Conservation (phyloP, 2,329 filamentous ascomycete species). For the Penicillium vulpinum region DNA sequence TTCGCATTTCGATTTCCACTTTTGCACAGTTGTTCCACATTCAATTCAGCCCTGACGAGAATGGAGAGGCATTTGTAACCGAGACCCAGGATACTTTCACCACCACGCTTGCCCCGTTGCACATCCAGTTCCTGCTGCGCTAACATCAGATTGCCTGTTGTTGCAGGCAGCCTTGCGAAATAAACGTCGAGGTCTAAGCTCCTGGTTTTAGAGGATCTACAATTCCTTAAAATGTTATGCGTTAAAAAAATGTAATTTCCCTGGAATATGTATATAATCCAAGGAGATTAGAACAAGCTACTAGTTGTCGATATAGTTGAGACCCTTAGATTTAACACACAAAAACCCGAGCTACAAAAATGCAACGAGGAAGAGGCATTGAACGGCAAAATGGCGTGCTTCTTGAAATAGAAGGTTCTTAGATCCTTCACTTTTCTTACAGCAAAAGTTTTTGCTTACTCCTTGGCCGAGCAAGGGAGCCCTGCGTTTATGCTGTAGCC, state of each 20-base stretch:
- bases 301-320: too few relatives aligned
- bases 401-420: not conserved
- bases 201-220: too few relatives aligned
- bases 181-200: too few relatives aligned
- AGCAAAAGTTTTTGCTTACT: not conserved
- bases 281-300: too few relatives aligned
- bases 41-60: not conserved
- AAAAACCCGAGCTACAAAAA: not conserved
- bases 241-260: too few relatives aligned
- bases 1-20: conserved; percentile 3
- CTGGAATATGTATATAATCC: too few relatives aligned
- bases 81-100: conserved; percentile 8
- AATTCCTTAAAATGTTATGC: too few relatives aligned
- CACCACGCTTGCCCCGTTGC: not conserved
- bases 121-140: conserved; percentile 7
- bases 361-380: not conserved
- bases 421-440: not conserved
- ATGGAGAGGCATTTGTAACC: not conserved
- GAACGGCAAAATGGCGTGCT: not conserved
- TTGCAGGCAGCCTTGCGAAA: too few relatives aligned
- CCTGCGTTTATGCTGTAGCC: too few relatives aligned
- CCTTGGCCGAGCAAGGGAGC: conserved; percentile 1
- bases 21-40: conserved; percentile 1
- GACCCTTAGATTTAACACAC: too few relatives aligned
- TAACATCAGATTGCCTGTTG: too few relatives aligned